A percentile compares a stretch with the other conserved stretches of the same genome.
Conservation (phyloP, 2,329 filamentous ascomycete genomes). For the Penicillium sp. region DNA sequence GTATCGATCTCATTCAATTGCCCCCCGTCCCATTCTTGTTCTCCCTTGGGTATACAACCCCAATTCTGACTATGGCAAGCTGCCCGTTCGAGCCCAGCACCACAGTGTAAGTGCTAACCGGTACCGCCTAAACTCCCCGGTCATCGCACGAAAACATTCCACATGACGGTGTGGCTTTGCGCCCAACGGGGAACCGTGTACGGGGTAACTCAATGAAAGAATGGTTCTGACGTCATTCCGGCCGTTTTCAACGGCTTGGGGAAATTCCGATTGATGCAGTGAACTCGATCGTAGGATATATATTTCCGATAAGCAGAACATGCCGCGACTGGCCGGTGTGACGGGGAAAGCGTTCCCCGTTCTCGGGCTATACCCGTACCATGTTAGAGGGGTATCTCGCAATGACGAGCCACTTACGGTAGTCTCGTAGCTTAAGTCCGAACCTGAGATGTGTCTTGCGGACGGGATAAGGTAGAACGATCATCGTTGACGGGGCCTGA, state of each 20-base stretch:
- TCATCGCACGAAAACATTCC: neutral
- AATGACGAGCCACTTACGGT: too few relatives aligned
- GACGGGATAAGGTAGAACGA: neutral
- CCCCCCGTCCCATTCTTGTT: neutral
- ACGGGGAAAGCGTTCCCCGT: too few relatives aligned
- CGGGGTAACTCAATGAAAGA: neutral
- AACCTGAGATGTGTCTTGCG: neutral
- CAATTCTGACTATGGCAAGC: neutral
- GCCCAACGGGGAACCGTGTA: neutral
- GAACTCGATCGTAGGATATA: neutral
- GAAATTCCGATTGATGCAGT: neutral
- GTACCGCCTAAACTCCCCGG: neutral
- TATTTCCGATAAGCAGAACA: neutral
- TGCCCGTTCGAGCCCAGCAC: neutral
- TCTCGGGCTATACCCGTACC: too few relatives aligned
- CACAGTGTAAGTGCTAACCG: neutral
- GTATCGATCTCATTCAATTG: neutral
- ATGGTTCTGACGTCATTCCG: neutral
- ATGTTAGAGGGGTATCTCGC: too few relatives aligned
- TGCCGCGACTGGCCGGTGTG: too few relatives aligned
- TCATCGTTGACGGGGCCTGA: neutral
- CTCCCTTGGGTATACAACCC: neutral
- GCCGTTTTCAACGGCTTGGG: neutral
- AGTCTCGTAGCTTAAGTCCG: too few relatives aligned
- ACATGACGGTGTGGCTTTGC: constrained; percentile 4